Conservation (phyloP, 495 filamentous ascomycete genomes). For the Penicillium cinerascens region DNA sequence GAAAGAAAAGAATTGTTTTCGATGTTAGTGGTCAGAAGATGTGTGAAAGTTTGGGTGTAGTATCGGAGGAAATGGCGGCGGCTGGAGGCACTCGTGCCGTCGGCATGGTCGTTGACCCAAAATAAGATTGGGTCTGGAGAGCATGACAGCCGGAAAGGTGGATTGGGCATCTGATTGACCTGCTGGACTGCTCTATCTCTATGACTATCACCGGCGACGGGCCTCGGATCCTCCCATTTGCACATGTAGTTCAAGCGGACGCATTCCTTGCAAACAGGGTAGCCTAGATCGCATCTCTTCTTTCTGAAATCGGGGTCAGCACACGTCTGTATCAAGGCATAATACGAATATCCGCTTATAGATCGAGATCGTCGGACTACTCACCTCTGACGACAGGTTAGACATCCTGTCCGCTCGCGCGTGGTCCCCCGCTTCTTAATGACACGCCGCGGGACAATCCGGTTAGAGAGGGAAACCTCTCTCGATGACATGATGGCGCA, state of each 20-base stretch:
- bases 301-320: conserved; percentile 1
- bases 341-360: not conserved
- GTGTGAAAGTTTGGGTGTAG: conserved; percentile 14
- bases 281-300: conserved; percentile 14
- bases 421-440: conserved; percentile 11
- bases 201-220: not conserved
- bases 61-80: conserved; percentile 14
- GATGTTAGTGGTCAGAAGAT: conserved; percentile 13
- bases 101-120: conserved; percentile 15
- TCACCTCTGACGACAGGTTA: conserved; percentile 17
- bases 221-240: conserved; percentile 12
- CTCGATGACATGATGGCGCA: conserved; percentile 1
- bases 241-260: conserved; percentile 15
- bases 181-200: not conserved
- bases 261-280: conserved; percentile 11
- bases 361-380: not conserved
- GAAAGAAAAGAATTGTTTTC: conserved; percentile 15
- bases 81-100: conserved; percentile 7
- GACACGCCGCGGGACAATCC: conserved; percentile 4
- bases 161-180: not conserved
- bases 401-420: conserved; percentile 13
- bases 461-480: not conserved
- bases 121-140: conserved; percentile 10
- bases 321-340: not conserved
- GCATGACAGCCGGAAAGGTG: conserved; percentile 1